phyloP scores from a whole-genome alignment of 2,329 filamentous ascomycete species.

The Sphaerulina musiva region DNA sequence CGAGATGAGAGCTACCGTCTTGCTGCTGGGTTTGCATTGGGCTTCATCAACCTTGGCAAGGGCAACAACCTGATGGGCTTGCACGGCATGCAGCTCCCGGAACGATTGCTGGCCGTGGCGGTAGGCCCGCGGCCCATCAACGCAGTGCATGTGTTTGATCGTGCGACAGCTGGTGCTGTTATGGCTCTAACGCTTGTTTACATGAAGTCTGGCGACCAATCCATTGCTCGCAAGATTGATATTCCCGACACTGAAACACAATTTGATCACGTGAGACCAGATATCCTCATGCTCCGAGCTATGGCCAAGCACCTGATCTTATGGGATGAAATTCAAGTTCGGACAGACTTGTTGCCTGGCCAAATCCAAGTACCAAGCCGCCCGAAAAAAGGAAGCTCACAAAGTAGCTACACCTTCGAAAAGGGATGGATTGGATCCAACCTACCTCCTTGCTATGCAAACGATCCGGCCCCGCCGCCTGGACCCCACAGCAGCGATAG shows the following conservation, averaged over 20 bases:
- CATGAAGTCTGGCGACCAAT: constrained; percentile 89
- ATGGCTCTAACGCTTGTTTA: constrained; percentile 87
- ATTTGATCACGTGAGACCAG: constrained; percentile 91
- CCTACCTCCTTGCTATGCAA: constrained; percentile 63
- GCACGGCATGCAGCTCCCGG: constrained; percentile 87
- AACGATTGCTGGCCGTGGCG: constrained; percentile 77
- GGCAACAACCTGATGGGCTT: constrained; percentile 81
- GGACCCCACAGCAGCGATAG: constrained; percentile 64
- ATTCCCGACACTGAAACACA: constrained; percentile 84
- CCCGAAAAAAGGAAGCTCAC: not conserved
- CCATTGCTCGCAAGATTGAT: constrained; percentile 84
- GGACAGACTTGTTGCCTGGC: not conserved
- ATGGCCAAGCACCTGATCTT: constrained; percentile 86
- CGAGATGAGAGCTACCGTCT: constrained; percentile 94
- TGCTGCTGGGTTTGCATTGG: constrained; percentile 86
- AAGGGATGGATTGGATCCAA: constrained; percentile 64
- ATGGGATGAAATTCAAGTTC: constrained; percentile 74
- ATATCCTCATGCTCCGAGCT: constrained; percentile 83
- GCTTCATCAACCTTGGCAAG: constrained; percentile 89
- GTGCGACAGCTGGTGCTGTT: constrained; percentile 87
- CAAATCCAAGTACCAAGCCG: not conserved
- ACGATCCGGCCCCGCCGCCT: constrained; percentile 35
- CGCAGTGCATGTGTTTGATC: constrained; percentile 85
- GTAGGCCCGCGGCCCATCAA: constrained; percentile 86
- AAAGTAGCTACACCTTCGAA: constrained; percentile 1